Evolutionary conservation across 148 eudicot species (phyloP).

Genomic region (Chenopodium quinoa): DNA sequence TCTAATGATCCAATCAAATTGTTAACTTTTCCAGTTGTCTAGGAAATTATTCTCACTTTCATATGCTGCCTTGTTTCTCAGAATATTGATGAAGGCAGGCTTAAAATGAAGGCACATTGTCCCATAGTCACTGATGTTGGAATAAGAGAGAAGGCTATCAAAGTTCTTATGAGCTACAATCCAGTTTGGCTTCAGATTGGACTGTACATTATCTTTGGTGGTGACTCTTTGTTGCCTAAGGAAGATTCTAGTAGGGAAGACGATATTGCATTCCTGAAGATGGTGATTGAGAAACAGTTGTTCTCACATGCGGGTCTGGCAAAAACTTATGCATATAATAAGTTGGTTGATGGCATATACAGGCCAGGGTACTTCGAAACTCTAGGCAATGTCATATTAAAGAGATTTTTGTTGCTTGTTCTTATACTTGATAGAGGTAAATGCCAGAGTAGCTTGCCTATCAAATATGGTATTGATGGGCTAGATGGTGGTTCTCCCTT

Average conservation of each 20-base stretch:
- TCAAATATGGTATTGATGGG: constrained; percentile 93
- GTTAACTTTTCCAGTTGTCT: not conserved
- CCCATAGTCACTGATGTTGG: constrained; percentile 93
- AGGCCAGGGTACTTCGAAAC: constrained; percentile 90
- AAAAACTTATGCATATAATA: constrained; percentile 76
- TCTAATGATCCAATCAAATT: not conserved
- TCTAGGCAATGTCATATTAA: constrained; percentile 71
- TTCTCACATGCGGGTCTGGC: constrained; percentile 81
- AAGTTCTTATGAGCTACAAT: constrained; percentile 68
- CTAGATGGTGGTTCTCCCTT: constrained; percentile 96
- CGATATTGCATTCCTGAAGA: constrained; percentile 70
- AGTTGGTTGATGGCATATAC: constrained; percentile 85
- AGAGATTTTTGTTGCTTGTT: constrained; percentile 85
- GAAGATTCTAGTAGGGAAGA: constrained; percentile 57
- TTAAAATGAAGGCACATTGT: constrained; percentile 88
- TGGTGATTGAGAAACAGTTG: constrained; percentile 82
- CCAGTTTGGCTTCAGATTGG: constrained; percentile 88
- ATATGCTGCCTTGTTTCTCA: constrained; percentile 29
- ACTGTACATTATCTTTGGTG: constrained; percentile 74
- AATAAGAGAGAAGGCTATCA: constrained; percentile 72
- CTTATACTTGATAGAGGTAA: constrained; percentile 87
- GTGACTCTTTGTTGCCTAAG: constrained; percentile 74
- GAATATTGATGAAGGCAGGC: constrained; percentile 91
- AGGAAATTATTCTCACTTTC: not conserved
- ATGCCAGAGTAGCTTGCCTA: constrained; percentile 70